Conservation (phyloP, 768 basidiomycete species). For the Austroboletus festivus region DNA sequence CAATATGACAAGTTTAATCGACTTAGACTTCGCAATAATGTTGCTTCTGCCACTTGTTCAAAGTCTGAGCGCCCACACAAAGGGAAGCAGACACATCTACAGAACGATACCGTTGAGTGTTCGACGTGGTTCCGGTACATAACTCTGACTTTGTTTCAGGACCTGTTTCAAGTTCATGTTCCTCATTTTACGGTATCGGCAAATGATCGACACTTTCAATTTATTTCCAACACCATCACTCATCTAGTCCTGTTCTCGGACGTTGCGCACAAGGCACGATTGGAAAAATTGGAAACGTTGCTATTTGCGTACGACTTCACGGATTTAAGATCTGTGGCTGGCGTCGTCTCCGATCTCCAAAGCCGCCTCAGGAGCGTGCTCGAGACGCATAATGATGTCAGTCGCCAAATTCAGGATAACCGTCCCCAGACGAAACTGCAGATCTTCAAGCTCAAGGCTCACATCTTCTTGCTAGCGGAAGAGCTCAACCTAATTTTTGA, state of each 20-base stretch:
- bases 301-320: constrained; percentile 88
- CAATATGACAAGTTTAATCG: constrained; percentile 96
- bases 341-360: constrained; percentile 72
- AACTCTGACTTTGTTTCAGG: constrained; percentile 43
- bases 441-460: constrained; percentile 65
- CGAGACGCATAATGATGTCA: constrained; percentile 46
- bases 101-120: constrained; percentile 57
- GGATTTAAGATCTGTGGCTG: constrained; percentile 66
- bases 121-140: background rate
- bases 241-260: constrained; percentile 89
- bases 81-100: constrained; percentile 45
- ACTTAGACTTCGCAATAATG: constrained; percentile 72
- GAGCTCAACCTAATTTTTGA: constrained; percentile 85
- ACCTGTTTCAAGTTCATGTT: constrained; percentile 76
- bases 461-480: constrained; percentile 68
- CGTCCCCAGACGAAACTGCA: constrained; percentile 47
- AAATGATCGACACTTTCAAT: constrained; percentile 75
- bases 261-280: constrained; percentile 72
- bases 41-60: constrained; percentile 49
- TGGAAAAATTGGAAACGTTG: constrained; percentile 77
- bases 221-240: constrained; percentile 83
- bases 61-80: constrained; percentile 35
- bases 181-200: constrained; percentile 88
- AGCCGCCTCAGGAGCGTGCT: constrained; percentile 61
- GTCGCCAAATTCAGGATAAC: constrained; percentile 30